Conservation (phyloP, 2,329 filamentous ascomycete genomes). For the Trichoderma simmonsii region DNA sequence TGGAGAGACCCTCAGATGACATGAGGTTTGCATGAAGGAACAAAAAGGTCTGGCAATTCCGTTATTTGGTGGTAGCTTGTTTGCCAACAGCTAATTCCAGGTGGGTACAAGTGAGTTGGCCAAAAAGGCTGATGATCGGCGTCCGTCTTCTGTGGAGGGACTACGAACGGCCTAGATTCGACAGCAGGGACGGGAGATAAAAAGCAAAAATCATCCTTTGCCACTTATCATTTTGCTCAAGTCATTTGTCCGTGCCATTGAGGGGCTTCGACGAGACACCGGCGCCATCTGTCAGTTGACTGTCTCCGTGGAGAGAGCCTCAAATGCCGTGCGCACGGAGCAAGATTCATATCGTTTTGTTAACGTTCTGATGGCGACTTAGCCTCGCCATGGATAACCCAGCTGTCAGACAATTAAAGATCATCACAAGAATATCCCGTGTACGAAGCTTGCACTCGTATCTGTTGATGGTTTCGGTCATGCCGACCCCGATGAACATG, state of each 20-base stretch:
- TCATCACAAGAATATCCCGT: not conserved
- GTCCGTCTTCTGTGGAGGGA: conserved; percentile 3
- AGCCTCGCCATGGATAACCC: not conserved
- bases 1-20: not conserved
- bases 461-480: conserved; percentile 5
- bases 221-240: not conserved
- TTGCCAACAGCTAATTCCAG: not conserved
- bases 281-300: not conserved
- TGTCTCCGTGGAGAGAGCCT: not conserved
- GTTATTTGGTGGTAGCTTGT: not conserved
- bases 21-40: not conserved
- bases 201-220: not conserved
- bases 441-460: not conserved
- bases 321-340: not conserved
- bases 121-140: not conserved
- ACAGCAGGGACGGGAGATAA: not conserved
- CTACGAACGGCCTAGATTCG: not conserved
- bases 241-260: not conserved
- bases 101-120: not conserved
- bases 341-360: not conserved
- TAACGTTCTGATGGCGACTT: not conserved
- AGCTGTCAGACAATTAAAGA: not conserved
- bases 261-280: not conserved
- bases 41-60: not conserved
- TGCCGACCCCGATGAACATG: conserved; percentile 16